A percentile compares a stretch with the other conserved stretches of the same genome.
phyloP scores from a whole-genome alignment of 495 filamentous ascomycete genomes.

The Xylaria sp. region DNA sequence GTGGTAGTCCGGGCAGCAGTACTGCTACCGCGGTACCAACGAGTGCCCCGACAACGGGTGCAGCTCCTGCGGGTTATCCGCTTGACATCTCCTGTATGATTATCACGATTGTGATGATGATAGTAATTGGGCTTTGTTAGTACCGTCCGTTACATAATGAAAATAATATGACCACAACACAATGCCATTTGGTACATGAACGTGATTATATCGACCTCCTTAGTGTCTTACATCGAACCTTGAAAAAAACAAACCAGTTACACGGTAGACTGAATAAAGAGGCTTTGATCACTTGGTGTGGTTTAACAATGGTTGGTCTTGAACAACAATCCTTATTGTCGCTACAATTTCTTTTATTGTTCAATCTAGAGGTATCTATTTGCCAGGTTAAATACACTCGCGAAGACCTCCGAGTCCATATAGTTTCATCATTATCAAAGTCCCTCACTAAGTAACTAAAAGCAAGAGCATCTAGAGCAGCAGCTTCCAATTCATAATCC shows the following conservation, averaged over 20 bases:
- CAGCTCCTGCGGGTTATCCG: not conserved
- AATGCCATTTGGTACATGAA: not conserved
- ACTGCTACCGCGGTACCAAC: not conserved
- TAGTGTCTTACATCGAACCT: not conserved
- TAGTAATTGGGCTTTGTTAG: slow-evolving; percentile 8
- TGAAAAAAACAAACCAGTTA: not conserved
- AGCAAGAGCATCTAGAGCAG: not conserved
- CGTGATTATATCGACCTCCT: slow-evolving; percentile 4
- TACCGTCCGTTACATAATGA: not conserved
- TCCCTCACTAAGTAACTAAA: not conserved
- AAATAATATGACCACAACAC: slow-evolving; percentile 3
- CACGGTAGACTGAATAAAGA: not conserved
- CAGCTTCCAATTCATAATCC: not conserved
- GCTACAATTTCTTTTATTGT: not conserved
- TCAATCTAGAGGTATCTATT: not conserved
- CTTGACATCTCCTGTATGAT: not conserved
- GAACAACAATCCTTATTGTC: not conserved
- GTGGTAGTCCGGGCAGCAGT: not conserved
- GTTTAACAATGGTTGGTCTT: not conserved
- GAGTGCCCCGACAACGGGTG: not conserved
- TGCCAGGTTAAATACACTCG: not conserved
- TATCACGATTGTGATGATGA: slow-evolving; percentile 10
- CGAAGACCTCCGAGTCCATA: not conserved
- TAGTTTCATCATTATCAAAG: not conserved
- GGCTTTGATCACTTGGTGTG: not conserved